Conservation (phyloP, 352 stramenopile species). For the Globisporangium canariense region DNA sequence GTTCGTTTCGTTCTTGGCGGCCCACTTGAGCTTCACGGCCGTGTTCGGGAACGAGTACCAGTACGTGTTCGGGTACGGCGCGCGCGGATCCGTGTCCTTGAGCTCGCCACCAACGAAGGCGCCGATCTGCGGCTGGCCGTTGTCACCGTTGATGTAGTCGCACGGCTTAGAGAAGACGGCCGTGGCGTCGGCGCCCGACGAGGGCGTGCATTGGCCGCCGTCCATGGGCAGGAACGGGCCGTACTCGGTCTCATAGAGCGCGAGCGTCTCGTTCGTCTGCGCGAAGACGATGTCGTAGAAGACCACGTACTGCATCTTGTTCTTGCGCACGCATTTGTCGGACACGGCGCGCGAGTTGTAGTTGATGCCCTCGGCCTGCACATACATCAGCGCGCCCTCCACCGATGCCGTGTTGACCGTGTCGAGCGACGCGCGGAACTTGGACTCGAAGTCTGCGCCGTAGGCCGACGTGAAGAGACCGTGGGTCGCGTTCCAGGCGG, state of each 20-base stretch:
- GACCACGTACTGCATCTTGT: conserved; percentile 74
- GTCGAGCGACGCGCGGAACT: conserved; percentile 35
- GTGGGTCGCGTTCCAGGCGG: conserved; percentile 38
- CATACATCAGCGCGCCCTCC: conserved; percentile 48
- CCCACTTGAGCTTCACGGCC: conserved; percentile 26
- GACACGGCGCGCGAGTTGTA: conserved; percentile 25
- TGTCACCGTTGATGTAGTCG: conserved; percentile 72
- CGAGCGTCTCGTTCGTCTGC: conserved; percentile 77
- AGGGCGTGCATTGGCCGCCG: conserved; percentile 54
- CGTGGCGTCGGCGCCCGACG: conserved; percentile 20
- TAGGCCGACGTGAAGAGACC: conserved; percentile 41
- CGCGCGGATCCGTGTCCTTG: conserved; percentile 46
- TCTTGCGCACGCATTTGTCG: conserved; percentile 48
- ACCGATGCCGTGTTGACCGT: conserved; percentile 42
- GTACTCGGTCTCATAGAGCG: conserved; percentile 69
- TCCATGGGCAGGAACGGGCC: conserved; percentile 69
- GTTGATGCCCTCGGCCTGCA: conserved; percentile 54
- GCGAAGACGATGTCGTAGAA: conserved; percentile 79
- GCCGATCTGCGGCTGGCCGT: conserved; percentile 58
- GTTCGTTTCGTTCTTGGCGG: background rate
- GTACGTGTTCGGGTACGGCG: conserved; percentile 66
- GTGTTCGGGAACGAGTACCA: conserved; percentile 84
- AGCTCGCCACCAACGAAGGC: conserved; percentile 56
- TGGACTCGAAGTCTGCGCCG: conserved; percentile 25
- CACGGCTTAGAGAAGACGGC: conserved; percentile 48